These are phyloP conservation scores for Thinopyrum elongatum DNA, from an alignment of 176 grass and related monocot species.

Conservation along the genomic window DNA sequence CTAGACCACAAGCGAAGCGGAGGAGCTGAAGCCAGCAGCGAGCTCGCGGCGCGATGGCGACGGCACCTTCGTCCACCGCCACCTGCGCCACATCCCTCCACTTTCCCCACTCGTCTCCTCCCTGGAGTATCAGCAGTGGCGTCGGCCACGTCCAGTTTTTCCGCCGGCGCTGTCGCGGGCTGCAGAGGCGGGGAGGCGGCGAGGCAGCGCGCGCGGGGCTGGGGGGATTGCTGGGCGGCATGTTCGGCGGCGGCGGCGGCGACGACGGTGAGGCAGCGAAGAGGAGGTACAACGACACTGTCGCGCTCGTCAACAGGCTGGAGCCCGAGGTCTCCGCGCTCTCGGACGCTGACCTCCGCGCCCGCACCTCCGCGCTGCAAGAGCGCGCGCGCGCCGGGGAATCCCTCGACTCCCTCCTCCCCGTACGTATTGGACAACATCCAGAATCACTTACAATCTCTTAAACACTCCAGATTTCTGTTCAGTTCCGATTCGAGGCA, in stretches of 20 bases:
- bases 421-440: conserved; percentile 39
- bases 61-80: conserved; percentile 19
- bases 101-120: conserved; percentile 10
- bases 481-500: not conserved
- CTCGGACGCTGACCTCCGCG: conserved; percentile 71
- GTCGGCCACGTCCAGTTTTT: not conserved
- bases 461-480: not conserved
- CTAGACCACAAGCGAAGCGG: conserved; percentile 11
- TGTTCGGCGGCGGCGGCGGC: conserved; percentile 71
- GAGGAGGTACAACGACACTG: conserved; percentile 58
- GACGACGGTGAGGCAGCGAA: conserved; percentile 83
- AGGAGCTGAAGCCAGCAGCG: not conserved
- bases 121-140: not conserved
- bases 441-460: not conserved
- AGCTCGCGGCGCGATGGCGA: conserved; percentile 16
- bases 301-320: conserved; percentile 64
- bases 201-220: conserved; percentile 34
- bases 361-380: conserved; percentile 61
- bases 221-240: conserved; percentile 71
- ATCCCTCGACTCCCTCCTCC: conserved; percentile 80
- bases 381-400: conserved; percentile 67
- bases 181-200: not conserved
- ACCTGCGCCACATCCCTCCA: conserved; percentile 17
- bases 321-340: conserved; percentile 68
- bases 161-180: not conserved